Evolutionary conservation across 306 rosid genomes (phyloP), one percentile per base, ranked within the genome.

Genomic region (Quercus wislizeni): DNA sequence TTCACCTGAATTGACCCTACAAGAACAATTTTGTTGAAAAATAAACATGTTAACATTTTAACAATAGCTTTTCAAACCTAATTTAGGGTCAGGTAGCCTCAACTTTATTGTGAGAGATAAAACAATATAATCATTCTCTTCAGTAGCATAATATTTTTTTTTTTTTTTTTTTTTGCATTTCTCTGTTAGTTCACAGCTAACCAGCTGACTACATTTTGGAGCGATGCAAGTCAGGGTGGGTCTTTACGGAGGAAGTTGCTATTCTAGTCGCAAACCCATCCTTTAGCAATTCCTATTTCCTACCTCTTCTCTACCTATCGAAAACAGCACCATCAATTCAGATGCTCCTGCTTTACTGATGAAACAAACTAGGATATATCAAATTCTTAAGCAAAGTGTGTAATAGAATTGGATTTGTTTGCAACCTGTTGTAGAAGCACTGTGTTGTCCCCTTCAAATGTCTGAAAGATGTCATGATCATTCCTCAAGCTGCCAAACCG

Each of bases 391-490:
- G 71, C 73, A 65, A 74, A 74, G 11, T 59, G 35, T 55, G 43
- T 5, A 58, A 43, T 25, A 69, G 33, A 79, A 78, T 72, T 56
- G 61, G 52, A n/a, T 57, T 74, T 41, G 80, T 18, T 23, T 62
- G 65, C 75, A 80, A 95, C 98, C 99, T 95, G 99, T 85, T 95
- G 99, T 35, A 92, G 93, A 61, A 95, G 97, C 80, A 95, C 99
- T 1, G 99, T 92, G 85, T 95, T 95, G 92, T 95, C 99, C 79
- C 99, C 99, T 82, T 95, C 99, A 84, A 95, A 95, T 59, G 99
- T 95, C 89, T 95, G 99, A 69, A 95, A 95, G 76, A 95, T 95
- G 76, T 95, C 99, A 80, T 95, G 99, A 85, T 95, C 99, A 80
- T 95, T 95, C 88, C 99, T 89, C 82, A 95, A 84, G 80, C 25